A percentile compares a stretch with the other conserved stretches of the same genome.
These are phyloP conservation scores for Linderniella brevidens DNA, from an alignment of 257 asterid species.

Conservation along the genomic window DNA sequence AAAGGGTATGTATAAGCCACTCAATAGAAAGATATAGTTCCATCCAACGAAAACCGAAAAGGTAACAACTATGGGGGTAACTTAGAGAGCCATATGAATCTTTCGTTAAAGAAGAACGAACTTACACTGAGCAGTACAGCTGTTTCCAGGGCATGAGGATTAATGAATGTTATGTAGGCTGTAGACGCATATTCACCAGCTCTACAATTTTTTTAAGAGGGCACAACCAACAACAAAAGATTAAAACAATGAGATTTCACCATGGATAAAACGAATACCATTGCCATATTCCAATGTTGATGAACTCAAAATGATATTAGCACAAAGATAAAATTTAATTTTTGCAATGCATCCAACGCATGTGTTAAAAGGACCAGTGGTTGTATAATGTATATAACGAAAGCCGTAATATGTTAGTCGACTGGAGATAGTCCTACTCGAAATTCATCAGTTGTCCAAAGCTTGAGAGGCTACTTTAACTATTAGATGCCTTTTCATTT, in stretches of 20 bases:
- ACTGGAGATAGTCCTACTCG: no score
- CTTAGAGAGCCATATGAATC: neutral
- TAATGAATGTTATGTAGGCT: slow-evolving; percentile 80
- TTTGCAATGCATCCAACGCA: no score
- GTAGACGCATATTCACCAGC: slow-evolving; percentile 71
- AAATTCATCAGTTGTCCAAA: no score
- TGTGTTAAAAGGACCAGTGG: no score
- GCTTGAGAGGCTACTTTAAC: no score
- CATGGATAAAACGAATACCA: neutral
- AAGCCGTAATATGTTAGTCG: no score
- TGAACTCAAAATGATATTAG: no score
- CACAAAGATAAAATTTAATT: no score
- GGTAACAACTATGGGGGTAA: neutral
- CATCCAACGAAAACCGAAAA: neutral
- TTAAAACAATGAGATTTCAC: neutral
- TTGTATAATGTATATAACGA: no score
- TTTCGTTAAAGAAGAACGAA: neutral
- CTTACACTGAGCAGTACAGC: slow-evolving; percentile 95
- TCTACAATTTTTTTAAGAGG: slow-evolving; percentile 28
- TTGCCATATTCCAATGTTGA: no score
- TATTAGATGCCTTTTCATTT: no score
- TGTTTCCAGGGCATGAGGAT: slow-evolving; percentile 82
- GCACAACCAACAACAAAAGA: slow-evolving; percentile 5
- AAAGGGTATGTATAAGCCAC: no score
- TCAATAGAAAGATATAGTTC: neutral